Percentiles rank a stretch among this genome's conserved stretches.
These are phyloP conservation scores for Hericium alpestre DNA, from an alignment of 768 basidiomycete species.

Conservation along the genomic window DNA sequence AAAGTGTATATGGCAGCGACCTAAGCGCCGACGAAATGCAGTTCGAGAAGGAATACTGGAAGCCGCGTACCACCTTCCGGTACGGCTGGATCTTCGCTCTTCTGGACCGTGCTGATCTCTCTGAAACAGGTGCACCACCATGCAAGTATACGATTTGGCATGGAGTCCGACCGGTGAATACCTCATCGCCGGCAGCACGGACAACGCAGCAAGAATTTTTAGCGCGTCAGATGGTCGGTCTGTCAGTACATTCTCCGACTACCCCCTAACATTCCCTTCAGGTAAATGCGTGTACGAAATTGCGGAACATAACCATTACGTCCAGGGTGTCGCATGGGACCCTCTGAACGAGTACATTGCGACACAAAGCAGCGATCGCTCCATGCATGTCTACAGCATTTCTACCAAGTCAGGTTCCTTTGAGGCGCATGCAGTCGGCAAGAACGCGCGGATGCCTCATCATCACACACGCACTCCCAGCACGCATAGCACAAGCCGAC, in stretches of 20 bases:
- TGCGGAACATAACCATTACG: conserved; percentile 91
- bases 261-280: conserved; percentile 21
- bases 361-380: conserved; percentile 91
- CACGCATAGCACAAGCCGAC: conserved; percentile 33
- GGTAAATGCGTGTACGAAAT: conserved; percentile 85
- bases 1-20: conserved; percentile 75
- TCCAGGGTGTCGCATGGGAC: conserved; percentile 99
- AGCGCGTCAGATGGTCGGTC: conserved; percentile 57
- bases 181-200: conserved; percentile 92
- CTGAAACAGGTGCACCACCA: conserved; percentile 63
- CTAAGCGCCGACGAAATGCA: conserved; percentile 66
- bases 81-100: conserved; percentile 24
- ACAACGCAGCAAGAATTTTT: conserved; percentile 86
- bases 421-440: conserved; percentile 85
- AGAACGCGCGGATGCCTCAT: conserved; percentile 69
- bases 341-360: conserved; percentile 95
- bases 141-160: conserved; percentile 96
- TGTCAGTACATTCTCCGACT: not conserved
- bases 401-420: conserved; percentile 69
- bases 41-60: conserved; percentile 94
- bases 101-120: not conserved
- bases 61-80: conserved; percentile 77
- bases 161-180: conserved; percentile 96
- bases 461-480: conserved; percentile 67
- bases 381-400: conserved; percentile 90